These are phyloP conservation scores for Neonectria coccinea DNA, from an alignment of 2,329 filamentous ascomycete species.

Conservation along the genomic window DNA sequence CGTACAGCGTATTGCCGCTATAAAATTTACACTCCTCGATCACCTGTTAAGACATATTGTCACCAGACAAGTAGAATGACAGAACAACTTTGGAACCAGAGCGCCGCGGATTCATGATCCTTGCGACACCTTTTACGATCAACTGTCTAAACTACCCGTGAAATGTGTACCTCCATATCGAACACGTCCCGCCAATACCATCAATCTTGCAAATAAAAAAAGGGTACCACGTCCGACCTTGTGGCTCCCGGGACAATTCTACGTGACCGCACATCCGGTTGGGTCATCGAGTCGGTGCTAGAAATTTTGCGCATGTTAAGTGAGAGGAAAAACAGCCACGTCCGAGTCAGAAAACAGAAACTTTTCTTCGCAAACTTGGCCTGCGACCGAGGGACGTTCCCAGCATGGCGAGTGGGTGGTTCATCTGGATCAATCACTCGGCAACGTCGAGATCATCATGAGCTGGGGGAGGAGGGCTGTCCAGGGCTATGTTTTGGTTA, in stretches of 20 bases:
- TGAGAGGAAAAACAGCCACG: constrained; percentile 38
- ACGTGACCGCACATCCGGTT: constrained; percentile 40
- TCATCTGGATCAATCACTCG: constrained; percentile 69
- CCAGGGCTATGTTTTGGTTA: constrained; percentile 63
- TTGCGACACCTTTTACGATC: constrained; percentile 37
- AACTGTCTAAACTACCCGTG: constrained; percentile 47
- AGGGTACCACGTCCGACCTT: constrained; percentile 32
- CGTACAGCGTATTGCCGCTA: background rate
- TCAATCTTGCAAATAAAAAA: constrained; percentile 38
- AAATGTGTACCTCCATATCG: constrained; percentile 43
- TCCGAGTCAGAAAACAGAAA: constrained; percentile 38
- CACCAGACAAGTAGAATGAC: background rate
- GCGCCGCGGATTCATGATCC: constrained; percentile 15
- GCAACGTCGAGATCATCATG: constrained; percentile 97
- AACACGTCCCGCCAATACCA: constrained; percentile 41
- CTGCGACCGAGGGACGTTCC: constrained; percentile 26
- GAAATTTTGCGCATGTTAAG: constrained; percentile 41
- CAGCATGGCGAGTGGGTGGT: constrained; percentile 11
- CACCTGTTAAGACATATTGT: background rate
- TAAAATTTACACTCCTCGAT: background rate
- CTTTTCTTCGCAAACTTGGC: constrained; percentile 39
- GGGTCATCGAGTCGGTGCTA: constrained; percentile 40
- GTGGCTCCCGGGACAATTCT: constrained; percentile 36
- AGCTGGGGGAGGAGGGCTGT: constrained; percentile 82
- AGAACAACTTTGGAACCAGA: constrained; percentile 10